Evolutionary conservation across 2,329 filamentous ascomycete genomes (phyloP).

Genomic region (Mollisia scopiformis): DNA sequence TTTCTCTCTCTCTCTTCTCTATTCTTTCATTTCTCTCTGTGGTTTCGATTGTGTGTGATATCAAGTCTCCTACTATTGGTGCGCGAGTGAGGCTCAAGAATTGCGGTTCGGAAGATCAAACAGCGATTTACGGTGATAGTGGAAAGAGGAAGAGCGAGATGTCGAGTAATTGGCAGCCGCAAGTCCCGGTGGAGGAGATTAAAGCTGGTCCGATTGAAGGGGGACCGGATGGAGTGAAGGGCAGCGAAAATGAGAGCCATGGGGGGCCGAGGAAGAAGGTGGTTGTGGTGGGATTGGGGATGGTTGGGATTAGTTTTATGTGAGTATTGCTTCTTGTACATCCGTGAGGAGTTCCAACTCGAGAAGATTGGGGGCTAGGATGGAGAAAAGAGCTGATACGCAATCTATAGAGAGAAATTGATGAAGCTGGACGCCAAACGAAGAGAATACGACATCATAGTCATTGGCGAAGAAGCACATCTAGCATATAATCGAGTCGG

Average conservation of each 20-base stretch:
- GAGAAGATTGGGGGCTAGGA: too few relatives aligned
- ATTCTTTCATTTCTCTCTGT: neutral
- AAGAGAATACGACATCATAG: conserved; percentile 78
- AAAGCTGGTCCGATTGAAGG: conserved; percentile 26
- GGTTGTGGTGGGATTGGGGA: conserved; percentile 85
- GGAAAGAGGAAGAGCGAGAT: conserved; percentile 15
- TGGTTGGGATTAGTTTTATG: conserved; percentile 92
- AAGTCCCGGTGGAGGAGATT: conserved; percentile 28
- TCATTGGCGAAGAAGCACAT: conserved; percentile 87
- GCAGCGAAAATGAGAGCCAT: conserved; percentile 26
- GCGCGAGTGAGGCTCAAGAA: neutral
- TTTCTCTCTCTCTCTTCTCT: neutral
- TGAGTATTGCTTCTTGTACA: conserved; percentile 48
- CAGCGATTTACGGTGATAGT: neutral
- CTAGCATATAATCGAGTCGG: conserved; percentile 91
- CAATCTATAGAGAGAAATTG: conserved; percentile 74
- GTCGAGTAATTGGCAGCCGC: conserved; percentile 33
- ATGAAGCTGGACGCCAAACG: conserved; percentile 79
- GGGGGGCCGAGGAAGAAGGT: conserved; percentile 60
- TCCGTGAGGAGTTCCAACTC: too few relatives aligned
- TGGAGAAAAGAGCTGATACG: neutral
- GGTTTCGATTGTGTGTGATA: neutral
- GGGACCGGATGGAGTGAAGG: conserved; percentile 29
- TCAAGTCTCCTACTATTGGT: neutral
- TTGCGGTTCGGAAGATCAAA: too few relatives aligned